Evolutionary conservation across 2,329 filamentous ascomycete genomes (phyloP).

Genomic region (Trichoderma atroviride): DNA sequence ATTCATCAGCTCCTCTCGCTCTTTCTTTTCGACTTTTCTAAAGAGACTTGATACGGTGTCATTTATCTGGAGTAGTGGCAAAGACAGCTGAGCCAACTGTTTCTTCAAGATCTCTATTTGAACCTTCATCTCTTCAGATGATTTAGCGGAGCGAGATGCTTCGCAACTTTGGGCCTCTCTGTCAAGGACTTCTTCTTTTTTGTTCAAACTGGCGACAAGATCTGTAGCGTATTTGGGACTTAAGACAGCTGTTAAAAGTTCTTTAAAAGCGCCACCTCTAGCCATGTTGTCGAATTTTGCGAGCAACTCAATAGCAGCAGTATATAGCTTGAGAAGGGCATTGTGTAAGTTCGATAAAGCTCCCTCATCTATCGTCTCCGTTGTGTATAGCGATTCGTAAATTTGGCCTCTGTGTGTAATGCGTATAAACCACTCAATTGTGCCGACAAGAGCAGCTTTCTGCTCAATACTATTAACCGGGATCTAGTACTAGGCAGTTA

Average conservation of each 20-base stretch:
- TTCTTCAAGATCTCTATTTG: background rate
- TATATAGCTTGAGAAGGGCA: background rate
- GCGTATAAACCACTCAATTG: background rate
- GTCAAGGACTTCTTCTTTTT: background rate
- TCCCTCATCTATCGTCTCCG: background rate
- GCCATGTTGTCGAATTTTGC: background rate
- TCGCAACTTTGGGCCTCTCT: background rate
- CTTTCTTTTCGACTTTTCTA: background rate
- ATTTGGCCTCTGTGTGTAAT: slow-evolving; percentile 18
- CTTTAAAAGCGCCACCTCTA: background rate
- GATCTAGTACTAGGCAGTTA: background rate
- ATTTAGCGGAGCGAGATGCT: background rate
- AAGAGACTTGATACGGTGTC: background rate
- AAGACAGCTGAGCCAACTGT: background rate
- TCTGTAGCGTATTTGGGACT: background rate
- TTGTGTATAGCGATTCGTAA: background rate
- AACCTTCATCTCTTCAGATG: background rate
- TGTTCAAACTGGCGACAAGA: background rate
- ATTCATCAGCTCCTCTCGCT: background rate
- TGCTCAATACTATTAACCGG: background rate
- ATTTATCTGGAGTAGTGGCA: background rate
- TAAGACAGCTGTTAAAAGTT: background rate
- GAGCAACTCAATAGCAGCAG: background rate
- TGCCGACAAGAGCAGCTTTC: slow-evolving; percentile 4
- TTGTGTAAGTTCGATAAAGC: background rate